phyloP scores from a whole-genome alignment of 1,284 basidiomycete species.

The Ustilago sp. region DNA sequence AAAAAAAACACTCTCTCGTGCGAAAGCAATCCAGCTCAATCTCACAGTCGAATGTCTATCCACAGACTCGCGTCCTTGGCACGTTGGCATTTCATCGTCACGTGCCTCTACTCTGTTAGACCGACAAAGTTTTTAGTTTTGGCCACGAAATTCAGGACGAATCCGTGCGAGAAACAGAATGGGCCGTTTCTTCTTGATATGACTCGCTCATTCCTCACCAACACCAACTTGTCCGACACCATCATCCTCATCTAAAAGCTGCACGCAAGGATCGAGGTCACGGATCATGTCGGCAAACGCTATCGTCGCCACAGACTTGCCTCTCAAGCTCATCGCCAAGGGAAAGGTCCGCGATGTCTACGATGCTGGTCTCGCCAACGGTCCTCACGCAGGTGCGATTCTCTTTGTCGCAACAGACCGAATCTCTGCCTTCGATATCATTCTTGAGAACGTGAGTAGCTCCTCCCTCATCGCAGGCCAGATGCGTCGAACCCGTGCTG shows the following conservation, averaged over 20 bases:
- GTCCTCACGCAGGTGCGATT: conserved; percentile 57
- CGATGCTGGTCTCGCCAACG: conserved; percentile 57
- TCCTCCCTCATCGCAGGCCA: background rate
- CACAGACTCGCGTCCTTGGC: conserved; percentile 15
- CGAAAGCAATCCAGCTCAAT: too few relatives aligned
- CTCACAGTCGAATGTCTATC: too few relatives aligned
- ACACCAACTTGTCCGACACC: background rate
- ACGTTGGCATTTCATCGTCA: conserved; percentile 12
- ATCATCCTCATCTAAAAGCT: background rate
- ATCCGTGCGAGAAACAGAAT: conserved; percentile 11
- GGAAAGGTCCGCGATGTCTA: conserved; percentile 69
- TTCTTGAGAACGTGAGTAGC: conserved; percentile 58
- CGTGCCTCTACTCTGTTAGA: conserved; percentile 25
- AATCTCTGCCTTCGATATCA: conserved; percentile 96
- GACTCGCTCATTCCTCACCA: conserved; percentile 21
- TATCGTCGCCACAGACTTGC: conserved; percentile 59
- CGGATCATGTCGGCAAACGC: conserved; percentile 38
- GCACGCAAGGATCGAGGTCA: background rate
- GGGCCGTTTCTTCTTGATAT: conserved; percentile 1
- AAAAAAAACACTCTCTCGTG: too few relatives aligned
- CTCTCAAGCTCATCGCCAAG: conserved; percentile 65
- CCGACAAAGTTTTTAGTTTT: background rate
- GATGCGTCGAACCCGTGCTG: background rate
- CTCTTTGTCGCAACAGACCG: conserved; percentile 96
- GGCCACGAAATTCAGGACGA: background rate